Base-by-base conservation (phyloP, 1,139 yeast genomes). In the Candida mesenterica region DNA sequence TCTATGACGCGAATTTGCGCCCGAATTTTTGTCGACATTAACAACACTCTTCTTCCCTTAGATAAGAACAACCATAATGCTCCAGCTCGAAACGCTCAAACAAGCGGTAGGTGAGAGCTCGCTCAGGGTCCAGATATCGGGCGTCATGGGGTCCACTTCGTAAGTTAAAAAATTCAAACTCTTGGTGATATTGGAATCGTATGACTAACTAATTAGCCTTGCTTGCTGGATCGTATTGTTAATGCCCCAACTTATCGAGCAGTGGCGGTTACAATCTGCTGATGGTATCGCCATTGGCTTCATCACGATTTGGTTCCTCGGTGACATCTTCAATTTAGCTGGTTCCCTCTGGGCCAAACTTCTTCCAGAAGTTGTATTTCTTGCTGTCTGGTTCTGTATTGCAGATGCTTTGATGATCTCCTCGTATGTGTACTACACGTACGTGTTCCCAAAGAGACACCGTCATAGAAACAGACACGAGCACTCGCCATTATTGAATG, bases 191-290 rank as follows among this genome's bases (percentile, higher is more conserved):
- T n/a, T n/a, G n/a, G n/a, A n/a, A n/a, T n/a, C 15, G 9, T 15
- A 6, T 19, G 4, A 46, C 55, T 52, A 55, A 57, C 55, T 9
- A 12, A 26, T 16, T 59, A 53, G 80, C 13, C 64, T 78, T 32
- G 79, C 90, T 2, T 82, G 90, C 54, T 86, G 92, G 92, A 75
- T 86, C 17, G 90, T 85, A n/a, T 62, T 85, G 32, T 69, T 84
- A 42, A 64, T 84, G 50, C 95, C 95, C 2, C 95, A 86, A 58
- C 70, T 85, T 31, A 74, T 85, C 26, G 95, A 85, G 55, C 94
- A 85, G 59, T 85, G 90, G 90, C 63, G 84, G 40, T 62, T 79
- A 36, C 81, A 83, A 53, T 76, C 87, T 16, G 87, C 89, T 4
- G 92, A 84, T 26, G 95, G 95, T 4, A 78, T 85, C 15, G 81